Evolutionary conservation across 805 yeast species (phyloP).

Genomic region (Torulaspora maleeae): DNA sequence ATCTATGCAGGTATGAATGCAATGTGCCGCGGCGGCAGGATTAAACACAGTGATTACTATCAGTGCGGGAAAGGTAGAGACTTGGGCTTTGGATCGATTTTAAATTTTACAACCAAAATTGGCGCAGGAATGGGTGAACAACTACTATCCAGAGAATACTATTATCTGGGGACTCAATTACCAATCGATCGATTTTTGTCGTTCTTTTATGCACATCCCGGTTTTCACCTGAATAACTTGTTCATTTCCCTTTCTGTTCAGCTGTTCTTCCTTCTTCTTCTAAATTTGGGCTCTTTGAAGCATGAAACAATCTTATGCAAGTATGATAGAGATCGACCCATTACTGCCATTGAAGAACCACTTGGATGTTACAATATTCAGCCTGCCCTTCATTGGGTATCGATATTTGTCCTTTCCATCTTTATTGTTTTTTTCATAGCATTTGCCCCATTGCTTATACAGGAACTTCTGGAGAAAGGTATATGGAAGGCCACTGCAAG

Average conservation of each 20-base stretch:
- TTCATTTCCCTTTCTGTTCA: slow-evolving; percentile 86
- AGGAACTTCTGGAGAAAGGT: slow-evolving; percentile 85
- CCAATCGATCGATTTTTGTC: slow-evolving; percentile 88
- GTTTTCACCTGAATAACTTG: slow-evolving; percentile 87
- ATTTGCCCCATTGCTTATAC: slow-evolving; percentile 80
- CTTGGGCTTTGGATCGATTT: slow-evolving; percentile 84
- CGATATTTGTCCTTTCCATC: slow-evolving; percentile 80
- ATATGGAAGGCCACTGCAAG: slow-evolving; percentile 66
- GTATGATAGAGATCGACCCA: slow-evolving; percentile 61
- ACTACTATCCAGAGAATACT: slow-evolving; percentile 84
- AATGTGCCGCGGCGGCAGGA: slow-evolving; percentile 81
- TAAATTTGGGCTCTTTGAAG: slow-evolving; percentile 73
- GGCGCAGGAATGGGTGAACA: slow-evolving; percentile 99
- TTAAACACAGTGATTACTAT: slow-evolving; percentile 91
- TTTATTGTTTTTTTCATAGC: slow-evolving; percentile 91
- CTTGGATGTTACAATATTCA: slow-evolving; percentile 78
- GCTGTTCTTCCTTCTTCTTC: slow-evolving; percentile 71
- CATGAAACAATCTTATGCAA: slow-evolving; percentile 68
- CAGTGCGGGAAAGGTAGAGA: slow-evolving; percentile 98
- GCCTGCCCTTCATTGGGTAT: slow-evolving; percentile 89
- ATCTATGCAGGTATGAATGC: slow-evolving; percentile 96
- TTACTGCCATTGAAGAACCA: slow-evolving; percentile 70
- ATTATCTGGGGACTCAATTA: slow-evolving; percentile 80
- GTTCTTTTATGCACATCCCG: slow-evolving; percentile 95
- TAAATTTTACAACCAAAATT: slow-evolving; percentile 90